These are phyloP conservation scores for Clavaria fumosa DNA, from an alignment of 768 basidiomycete species.

Conservation along the genomic window DNA sequence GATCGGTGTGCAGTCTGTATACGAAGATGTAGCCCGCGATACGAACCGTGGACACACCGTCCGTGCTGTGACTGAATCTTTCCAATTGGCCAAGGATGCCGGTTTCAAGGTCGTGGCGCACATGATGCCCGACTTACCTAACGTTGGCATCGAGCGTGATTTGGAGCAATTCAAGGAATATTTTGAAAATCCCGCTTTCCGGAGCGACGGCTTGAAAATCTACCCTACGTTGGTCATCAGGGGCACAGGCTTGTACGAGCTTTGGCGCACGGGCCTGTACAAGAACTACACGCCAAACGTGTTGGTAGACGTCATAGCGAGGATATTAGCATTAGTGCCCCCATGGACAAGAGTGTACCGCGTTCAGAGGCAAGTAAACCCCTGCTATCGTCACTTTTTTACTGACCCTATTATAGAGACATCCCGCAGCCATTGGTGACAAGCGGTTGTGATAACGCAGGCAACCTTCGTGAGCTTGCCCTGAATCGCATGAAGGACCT, in stretches of 20 bases:
- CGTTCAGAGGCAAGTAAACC: constrained; percentile 68
- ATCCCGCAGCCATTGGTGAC: constrained; percentile 94
- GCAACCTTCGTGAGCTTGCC: constrained; percentile 91
- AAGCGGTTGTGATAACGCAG: constrained; percentile 95
- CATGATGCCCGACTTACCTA: constrained; percentile 99
- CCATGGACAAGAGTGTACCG: constrained; percentile 99
- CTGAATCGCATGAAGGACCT: constrained; percentile 98
- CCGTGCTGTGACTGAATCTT: constrained; percentile 89
- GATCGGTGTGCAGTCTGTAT: constrained; percentile 97
- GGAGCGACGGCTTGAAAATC: constrained; percentile 94
- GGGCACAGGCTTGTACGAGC: constrained; percentile 89
- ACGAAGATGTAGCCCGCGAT: constrained; percentile 97
- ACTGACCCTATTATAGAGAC: constrained; percentile 44
- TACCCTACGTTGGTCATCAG: constrained; percentile 97
- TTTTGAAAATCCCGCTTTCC: constrained; percentile 95
- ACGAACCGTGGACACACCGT: constrained; percentile 99
- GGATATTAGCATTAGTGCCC: constrained; percentile 90
- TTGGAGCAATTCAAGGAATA: constrained; percentile 99
- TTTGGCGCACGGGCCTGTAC: constrained; percentile 94
- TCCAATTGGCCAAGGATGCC: constrained; percentile 96
- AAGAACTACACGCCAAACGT: constrained; percentile 99
- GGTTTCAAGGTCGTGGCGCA: constrained; percentile 99
- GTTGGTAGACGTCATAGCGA: constrained; percentile 89
- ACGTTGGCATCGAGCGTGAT: constrained; percentile 93
- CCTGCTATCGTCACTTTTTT: too few relatives aligned